Evolutionary conservation across 805 yeast genomes (phyloP).

Genomic region (Clavispora santaluciae): DNA sequence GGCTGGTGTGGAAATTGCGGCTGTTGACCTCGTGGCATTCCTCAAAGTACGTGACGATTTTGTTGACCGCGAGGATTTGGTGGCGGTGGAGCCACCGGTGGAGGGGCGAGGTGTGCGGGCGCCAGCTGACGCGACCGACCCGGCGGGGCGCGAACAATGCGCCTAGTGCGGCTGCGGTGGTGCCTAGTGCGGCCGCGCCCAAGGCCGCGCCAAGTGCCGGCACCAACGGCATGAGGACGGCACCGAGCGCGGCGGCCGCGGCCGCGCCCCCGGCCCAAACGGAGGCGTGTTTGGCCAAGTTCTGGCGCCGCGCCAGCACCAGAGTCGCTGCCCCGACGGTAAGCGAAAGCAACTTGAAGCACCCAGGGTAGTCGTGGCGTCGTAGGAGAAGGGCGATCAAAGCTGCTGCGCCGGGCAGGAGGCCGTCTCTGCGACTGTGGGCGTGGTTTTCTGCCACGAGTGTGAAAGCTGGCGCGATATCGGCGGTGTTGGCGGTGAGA

Average conservation of each 20-base stretch:
- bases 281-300: not conserved
- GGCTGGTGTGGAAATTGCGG: slow-evolving; percentile 30
- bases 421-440: not conserved
- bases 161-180: not conserved
- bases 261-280: not conserved
- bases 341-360: slow-evolving; percentile 12
- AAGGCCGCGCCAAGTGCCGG: not conserved
- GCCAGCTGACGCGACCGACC: slow-evolving; percentile 29
- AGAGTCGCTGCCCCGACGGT: slow-evolving; percentile 4
- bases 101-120: slow-evolving; percentile 25
- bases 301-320: not conserved
- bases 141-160: slow-evolving; percentile 6
- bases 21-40: slow-evolving; percentile 39
- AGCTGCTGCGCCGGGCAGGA: slow-evolving; percentile 1
- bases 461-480: slow-evolving; percentile 7
- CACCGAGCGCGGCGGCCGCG: not conserved
- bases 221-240: not conserved
- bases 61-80: slow-evolving; percentile 29
- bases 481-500: slow-evolving; percentile 2
- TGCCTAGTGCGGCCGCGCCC: not conserved
- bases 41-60: slow-evolving; percentile 36
- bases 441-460: slow-evolving; percentile 8
- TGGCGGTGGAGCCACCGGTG: slow-evolving; percentile 26
- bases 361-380: slow-evolving; percentile 11
- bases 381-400: slow-evolving; percentile 9